Evolutionary conservation across 169 alveolate species (phyloP).

Genomic region (Sarcocystis neurona): DNA sequence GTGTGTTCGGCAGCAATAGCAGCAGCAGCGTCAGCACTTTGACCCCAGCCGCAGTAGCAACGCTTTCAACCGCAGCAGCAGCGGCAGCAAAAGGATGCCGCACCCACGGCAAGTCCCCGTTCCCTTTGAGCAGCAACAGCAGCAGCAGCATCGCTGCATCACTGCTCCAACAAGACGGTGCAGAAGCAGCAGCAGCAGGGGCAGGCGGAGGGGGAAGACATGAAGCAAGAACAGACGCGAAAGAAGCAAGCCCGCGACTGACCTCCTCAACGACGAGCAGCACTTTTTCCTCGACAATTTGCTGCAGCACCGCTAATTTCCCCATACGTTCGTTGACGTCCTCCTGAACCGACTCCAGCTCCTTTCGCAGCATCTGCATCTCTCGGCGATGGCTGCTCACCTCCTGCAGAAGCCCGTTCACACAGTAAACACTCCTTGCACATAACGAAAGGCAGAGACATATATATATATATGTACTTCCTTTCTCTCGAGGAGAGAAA

Average conservation of each 20-base stretch:
- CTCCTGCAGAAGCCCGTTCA: slow-evolving; percentile 27
- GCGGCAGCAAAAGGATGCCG: too few species aligned
- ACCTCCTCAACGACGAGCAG: slow-evolving; percentile 31
- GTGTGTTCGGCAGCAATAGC: too few species aligned
- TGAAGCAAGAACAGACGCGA: neutral
- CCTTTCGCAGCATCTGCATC: slow-evolving; percentile 49
- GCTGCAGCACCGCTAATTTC: slow-evolving; percentile 34
- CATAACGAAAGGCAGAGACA: neutral
- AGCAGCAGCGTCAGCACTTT: too few species aligned
- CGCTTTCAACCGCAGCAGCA: too few species aligned
- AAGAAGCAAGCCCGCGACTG: neutral
- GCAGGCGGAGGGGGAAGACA: neutral
- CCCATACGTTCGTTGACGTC: slow-evolving; percentile 23
- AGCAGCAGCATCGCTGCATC: too few species aligned
- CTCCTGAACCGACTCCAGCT: slow-evolving; percentile 30
- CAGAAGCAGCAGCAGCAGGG: neutral
- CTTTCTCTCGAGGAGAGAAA: neutral
- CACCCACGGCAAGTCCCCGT: too few species aligned
- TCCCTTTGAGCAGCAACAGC: too few species aligned
- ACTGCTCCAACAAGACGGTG: neutral
- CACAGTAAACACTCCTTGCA: too few species aligned
- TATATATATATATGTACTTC: neutral
- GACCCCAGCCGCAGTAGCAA: too few species aligned
- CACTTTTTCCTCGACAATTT: slow-evolving; percentile 11
- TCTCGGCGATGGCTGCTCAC: slow-evolving; percentile 33